Evolutionary conservation across 2,329 filamentous ascomycete species (phyloP).

Genomic region (Botrytis paeoniae): DNA sequence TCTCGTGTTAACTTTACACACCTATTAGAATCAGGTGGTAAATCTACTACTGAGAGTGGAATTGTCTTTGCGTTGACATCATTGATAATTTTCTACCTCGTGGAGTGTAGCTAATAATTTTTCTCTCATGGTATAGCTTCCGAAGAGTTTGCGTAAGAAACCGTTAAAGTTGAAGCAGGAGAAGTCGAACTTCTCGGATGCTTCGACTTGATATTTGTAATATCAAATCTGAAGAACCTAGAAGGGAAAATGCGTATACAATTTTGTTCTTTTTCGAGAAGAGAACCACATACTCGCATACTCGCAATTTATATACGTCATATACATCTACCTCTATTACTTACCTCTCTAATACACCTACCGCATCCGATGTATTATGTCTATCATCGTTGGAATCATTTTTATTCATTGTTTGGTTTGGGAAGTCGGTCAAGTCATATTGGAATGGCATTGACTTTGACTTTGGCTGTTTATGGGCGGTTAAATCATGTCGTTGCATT

Average conservation of each 20-base stretch:
- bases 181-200: not conserved
- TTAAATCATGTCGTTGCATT: constrained; percentile 16
- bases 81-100: not conserved
- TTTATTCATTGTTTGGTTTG: constrained; percentile 3
- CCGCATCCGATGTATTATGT: not conserved
- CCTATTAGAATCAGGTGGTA: not conserved
- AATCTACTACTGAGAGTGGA: constrained; percentile 11
- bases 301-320: not conserved
- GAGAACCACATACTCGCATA: not conserved
- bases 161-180: constrained; percentile 4
- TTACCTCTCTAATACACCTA: constrained; percentile 3
- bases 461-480: constrained; percentile 8
- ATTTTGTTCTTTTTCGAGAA: not conserved
- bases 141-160: not conserved
- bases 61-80: not conserved
- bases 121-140: constrained; percentile 5
- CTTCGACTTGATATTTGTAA: not conserved
- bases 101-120: constrained; percentile 9
- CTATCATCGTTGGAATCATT: not conserved
- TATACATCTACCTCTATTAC: constrained; percentile 1
- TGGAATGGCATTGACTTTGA: not conserved
- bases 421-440: not conserved
- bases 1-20: constrained; percentile 8
- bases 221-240: not conserved
- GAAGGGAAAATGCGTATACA: not conserved